Evolutionary conservation across 169 alveolate genomes (phyloP), one percentile per base, ranked within the genome.

Genomic region (Plasmodium inui): DNA sequence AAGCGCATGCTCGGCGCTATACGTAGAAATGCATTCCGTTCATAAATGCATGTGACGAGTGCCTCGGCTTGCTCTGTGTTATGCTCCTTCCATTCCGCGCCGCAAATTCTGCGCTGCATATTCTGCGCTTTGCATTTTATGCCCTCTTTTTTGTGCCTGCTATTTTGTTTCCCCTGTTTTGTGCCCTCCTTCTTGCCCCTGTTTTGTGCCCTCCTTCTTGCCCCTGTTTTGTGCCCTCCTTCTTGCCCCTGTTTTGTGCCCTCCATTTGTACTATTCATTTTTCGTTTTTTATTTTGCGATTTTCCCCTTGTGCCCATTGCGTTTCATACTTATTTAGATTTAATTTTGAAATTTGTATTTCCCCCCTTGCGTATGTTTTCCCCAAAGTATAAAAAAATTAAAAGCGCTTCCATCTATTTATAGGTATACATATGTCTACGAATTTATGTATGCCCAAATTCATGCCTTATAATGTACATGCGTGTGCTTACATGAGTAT

Each of bases 321-420:
- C 37, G 37, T 67, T 41, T 22, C 57, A 79, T 6, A 79, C 44
- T 79, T 79, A 3, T 79, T 26, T 41, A 79, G 84, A 79, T 41
- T n/a, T 79, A 79, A 41, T 79, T 79, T 79, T 79, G 57, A 83
- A 83, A 83, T 83, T 83, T 83, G 92, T 83, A 71, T 71, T 83
- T 12, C 53, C 30, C 30, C 61, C 61, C 61, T 50, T 67, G 32
- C 57, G 32, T 41, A 41, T 79, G 70, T 79, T 79, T 79, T 72
- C n/a, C 32, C 19, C 28, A 39, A 41, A 79, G 22, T 44, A 41
- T 79, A 79, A 79, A 76, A 76, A 76, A 37, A 37, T 79, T 37
- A 79, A 79, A 79, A 39, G 32, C 32, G 17, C 39, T 79, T 8
- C n/a, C 84, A 26, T 53, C 70, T 26, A 70, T 67, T 39, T 17